Evolutionary conservation across 768 basidiomycete genomes (phyloP).

Genomic region (Crepidotus variabilis): DNA sequence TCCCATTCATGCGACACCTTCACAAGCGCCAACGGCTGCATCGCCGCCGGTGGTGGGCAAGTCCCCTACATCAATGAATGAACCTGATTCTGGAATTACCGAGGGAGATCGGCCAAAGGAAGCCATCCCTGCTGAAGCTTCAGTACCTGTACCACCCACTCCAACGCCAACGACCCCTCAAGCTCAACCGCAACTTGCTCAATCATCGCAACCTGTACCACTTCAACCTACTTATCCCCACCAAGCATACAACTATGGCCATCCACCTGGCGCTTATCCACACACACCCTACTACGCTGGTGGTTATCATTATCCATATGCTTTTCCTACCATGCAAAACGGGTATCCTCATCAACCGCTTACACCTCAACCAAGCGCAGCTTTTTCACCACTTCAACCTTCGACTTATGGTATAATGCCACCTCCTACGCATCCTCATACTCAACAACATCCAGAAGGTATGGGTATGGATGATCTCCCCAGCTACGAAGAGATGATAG

Average conservation of each 20-base stretch:
- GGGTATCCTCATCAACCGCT: constrained; percentile 34
- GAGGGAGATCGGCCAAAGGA: constrained; percentile 16
- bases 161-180: neutral
- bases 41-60: neutral
- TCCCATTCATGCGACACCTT: constrained; percentile 14
- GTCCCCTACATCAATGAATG: neutral
- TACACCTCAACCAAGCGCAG: constrained; percentile 30
- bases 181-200: constrained; percentile 5
- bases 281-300: constrained; percentile 64
- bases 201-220: constrained; percentile 16
- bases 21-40: constrained; percentile 2
- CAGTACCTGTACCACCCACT: neutral
- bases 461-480: constrained; percentile 55
- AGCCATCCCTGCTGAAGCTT: neutral
- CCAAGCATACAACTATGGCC: constrained; percentile 51
- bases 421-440: neutral
- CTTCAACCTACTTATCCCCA: constrained; percentile 38
- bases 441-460: constrained; percentile 16
- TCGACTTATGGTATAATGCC: constrained; percentile 23
- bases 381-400: constrained; percentile 18
- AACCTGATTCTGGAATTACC: neutral
- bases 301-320: constrained; percentile 41
- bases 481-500: constrained; percentile 91
- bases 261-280: constrained; percentile 52
- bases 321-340: constrained; percentile 34